Percentiles rank a stretch among this genome's conserved stretches.
Conservation (phyloP, 164 flowering plant species). For the Aristolochia californica region DNA sequence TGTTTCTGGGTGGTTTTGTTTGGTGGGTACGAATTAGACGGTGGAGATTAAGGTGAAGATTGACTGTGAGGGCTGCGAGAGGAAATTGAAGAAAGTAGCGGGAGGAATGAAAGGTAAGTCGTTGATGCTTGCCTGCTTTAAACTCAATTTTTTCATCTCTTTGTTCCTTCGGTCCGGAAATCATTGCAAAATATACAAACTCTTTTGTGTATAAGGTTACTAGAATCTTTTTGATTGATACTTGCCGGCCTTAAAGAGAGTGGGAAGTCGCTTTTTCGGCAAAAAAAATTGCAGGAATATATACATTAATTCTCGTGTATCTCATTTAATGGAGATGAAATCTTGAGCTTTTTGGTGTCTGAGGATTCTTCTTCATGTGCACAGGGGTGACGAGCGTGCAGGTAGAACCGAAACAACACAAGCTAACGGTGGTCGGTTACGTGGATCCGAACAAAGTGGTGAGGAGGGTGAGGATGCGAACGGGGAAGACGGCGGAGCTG, state of each 20-base stretch:
- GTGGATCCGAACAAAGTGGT: slow-evolving; percentile 71
- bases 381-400: slow-evolving; percentile 52
- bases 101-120: slow-evolving; percentile 61
- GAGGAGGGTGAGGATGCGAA: slow-evolving; percentile 47
- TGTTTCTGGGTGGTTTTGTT: not conserved
- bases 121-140: no score
- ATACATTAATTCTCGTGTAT: no score
- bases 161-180: no score
- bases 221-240: no score
- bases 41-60: slow-evolving; percentile 81
- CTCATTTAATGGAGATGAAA: not conserved
- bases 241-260: no score
- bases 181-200: no score
- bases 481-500: slow-evolving; percentile 84
- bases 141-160: not conserved
- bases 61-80: slow-evolving; percentile 94
- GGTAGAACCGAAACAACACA: slow-evolving; percentile 54
- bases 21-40: slow-evolving; percentile 54
- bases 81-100: slow-evolving; percentile 53
- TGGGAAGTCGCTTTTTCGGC: no score
- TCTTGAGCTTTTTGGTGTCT: no score
- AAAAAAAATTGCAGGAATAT: no score
- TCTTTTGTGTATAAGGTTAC: no score
- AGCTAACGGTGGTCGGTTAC: slow-evolving; percentile 76
- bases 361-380: not conserved